Base-by-base conservation (phyloP, 2,329 filamentous ascomycete genomes). In the Colletotrichum camelliae region DNA sequence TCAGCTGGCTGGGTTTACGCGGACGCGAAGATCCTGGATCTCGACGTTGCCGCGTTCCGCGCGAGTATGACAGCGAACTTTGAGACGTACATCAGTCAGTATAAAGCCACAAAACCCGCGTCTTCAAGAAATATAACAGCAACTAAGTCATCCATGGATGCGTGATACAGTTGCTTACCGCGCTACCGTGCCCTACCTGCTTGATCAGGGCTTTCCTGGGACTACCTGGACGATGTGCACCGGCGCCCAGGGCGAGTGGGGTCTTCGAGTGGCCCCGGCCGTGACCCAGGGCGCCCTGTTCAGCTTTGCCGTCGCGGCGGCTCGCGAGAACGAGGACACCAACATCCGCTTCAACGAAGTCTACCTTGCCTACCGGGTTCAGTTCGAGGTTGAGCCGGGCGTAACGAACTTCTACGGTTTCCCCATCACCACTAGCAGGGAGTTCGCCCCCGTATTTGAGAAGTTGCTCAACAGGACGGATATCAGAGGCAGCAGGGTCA, bases 341-440 rank as follows among this genome's bases (percentile, higher is more conserved):
- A 84, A 83, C 68, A 78, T 87, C 8, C 84, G 84, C 39, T 83
- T 85, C 77, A 85, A 85, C 70, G 85, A 86, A 77, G 78, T 85
- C 18, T 85, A 83, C 70, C 82, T 86, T 5, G 77, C 39, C 60
- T 79, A 79, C 9, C 80, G 79, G 7, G 81, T 84, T n/a, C 79
- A 82, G 70, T 73, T 79, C 8, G 81, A 82, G 70, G 77, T 72
- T 10, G 77, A 67, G n/a, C 43, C 43, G 4, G 67, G 33, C 4
- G 9, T 55, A 5, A 33, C 21, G 7, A 21, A 9, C 7, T 69
- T 60, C 3, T 3, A 29, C 15, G 67, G 55, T 8, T 31, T 29
- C 8, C 67, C n/a, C 10, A 60, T 69, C 8, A 69, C 52, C 16
- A 69, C 24, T 5, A 43, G 29, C 12, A 18, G 9, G 4, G 76